phyloP scores from a whole-genome alignment of 139 green algal species.

The Tetraselmis striata region DNA sequence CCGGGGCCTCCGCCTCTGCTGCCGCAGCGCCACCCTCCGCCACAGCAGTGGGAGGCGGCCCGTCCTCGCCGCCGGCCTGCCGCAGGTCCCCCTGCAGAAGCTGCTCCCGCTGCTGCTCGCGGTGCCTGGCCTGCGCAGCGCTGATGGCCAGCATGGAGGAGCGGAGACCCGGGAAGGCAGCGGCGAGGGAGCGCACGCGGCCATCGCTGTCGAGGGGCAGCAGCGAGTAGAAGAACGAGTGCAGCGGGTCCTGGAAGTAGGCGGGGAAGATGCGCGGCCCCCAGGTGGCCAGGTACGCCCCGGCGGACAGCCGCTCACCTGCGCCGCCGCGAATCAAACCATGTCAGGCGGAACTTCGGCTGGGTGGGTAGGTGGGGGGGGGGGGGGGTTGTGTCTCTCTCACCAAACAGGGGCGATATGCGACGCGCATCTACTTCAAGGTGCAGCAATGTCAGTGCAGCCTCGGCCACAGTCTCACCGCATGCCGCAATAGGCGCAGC shows the following conservation, averaged over 20 bases:
- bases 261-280: constrained; percentile 53
- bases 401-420: no score
- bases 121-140: constrained; percentile 11
- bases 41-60: neutral
- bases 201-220: constrained; percentile 60
- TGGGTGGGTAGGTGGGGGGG: no score
- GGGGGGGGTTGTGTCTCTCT: no score
- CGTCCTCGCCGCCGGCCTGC: neutral
- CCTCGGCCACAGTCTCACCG: no score
- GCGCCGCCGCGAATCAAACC: no score
- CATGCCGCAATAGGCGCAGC: no score
- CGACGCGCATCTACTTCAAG: no score
- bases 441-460: no score
- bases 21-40: neutral
- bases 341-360: no score
- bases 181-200: constrained; percentile 29
- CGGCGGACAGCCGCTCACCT: constrained; percentile 46
- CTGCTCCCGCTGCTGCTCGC: neutral
- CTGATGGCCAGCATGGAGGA: constrained; percentile 9
- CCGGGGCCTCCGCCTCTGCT: constrained; percentile 1
- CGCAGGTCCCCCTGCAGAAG: neutral
- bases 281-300: constrained; percentile 63
- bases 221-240: constrained; percentile 58
- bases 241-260: constrained; percentile 55
- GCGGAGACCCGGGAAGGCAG: constrained; percentile 12